Evolutionary conservation across 2,329 filamentous ascomycete genomes (phyloP).

Genomic region (Colletotrichum chlorophyti): DNA sequence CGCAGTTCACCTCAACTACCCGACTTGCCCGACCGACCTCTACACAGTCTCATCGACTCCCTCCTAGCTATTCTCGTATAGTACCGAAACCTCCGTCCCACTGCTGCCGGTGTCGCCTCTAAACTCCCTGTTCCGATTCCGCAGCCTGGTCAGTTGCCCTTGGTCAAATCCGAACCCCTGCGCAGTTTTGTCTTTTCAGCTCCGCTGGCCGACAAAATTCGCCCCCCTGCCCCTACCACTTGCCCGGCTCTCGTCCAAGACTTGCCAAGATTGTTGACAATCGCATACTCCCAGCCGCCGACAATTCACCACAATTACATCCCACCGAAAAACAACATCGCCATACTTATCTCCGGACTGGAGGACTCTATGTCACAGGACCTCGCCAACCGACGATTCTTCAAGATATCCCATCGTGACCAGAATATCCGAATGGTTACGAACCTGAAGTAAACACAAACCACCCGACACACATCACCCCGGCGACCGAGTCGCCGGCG

Average conservation of each 20-base stretch:
- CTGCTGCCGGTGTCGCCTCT: not conserved
- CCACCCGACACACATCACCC: slow-evolving; percentile 6
- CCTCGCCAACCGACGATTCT: not conserved
- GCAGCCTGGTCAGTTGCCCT: not conserved
- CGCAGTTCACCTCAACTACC: not conserved
- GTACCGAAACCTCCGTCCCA: not conserved
- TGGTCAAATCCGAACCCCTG: not conserved
- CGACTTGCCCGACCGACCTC: slow-evolving; percentile 1
- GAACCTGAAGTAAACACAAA: slow-evolving; percentile 10
- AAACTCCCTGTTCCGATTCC: not conserved
- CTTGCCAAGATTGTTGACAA: slow-evolving; percentile 27
- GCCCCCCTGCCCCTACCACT: not conserved
- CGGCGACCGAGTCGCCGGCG: slow-evolving; percentile 22
- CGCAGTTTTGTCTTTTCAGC: not conserved
- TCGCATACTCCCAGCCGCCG: not conserved
- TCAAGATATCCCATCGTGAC: not conserved
- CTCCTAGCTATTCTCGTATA: not conserved
- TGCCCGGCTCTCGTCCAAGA: slow-evolving; percentile 1
- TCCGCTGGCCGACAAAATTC: not conserved
- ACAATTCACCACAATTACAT: not conserved
- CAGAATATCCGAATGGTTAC: slow-evolving; percentile 16
- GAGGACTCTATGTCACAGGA: not conserved
- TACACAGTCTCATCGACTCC: slow-evolving; percentile 22
- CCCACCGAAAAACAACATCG: no score
- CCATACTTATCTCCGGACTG: no score